A percentile compares a stretch with the other conserved stretches of the same genome.
Conservation (phyloP, 441 rosid species). For the Bocquillonia castaneifolia region DNA sequence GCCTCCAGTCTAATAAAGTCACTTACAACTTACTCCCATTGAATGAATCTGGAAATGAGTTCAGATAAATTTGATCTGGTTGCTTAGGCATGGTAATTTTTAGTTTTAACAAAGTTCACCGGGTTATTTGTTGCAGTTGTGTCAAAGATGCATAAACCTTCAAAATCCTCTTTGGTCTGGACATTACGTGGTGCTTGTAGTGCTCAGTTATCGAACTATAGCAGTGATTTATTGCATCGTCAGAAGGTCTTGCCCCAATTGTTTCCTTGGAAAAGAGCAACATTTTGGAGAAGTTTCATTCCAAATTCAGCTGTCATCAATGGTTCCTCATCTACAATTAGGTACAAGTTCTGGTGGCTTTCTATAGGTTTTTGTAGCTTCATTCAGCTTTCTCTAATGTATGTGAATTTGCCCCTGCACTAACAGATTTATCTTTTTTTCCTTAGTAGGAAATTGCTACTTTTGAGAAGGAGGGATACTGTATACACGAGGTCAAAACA, state of each 20-base stretch:
- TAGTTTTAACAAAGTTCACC: slow-evolving; percentile 7
- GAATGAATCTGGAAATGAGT: neutral
- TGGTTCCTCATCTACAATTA: slow-evolving; percentile 49
- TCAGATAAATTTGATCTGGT: slow-evolving; percentile 14
- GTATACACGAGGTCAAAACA: slow-evolving; percentile 76
- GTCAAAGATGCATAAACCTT: slow-evolving; percentile 46
- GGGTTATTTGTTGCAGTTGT: slow-evolving; percentile 33
- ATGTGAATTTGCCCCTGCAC: slow-evolving; percentile 20
- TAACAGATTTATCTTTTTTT: slow-evolving; percentile 28
- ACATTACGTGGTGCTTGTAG: slow-evolving; percentile 46
- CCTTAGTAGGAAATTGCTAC: slow-evolving; percentile 56
- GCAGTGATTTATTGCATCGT: slow-evolving; percentile 27
- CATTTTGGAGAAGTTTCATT: slow-evolving; percentile 53
- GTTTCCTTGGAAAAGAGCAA: slow-evolving; percentile 89
- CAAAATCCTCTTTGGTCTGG: slow-evolving; percentile 77
- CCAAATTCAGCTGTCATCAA: slow-evolving; percentile 37
- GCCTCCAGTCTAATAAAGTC: neutral
- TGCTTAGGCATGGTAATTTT: slow-evolving; percentile 9
- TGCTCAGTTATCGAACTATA: slow-evolving; percentile 35
- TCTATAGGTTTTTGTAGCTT: slow-evolving; percentile 27
- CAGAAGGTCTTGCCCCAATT: slow-evolving; percentile 60
- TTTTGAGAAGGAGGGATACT: slow-evolving; percentile 68
- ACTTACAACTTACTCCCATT: neutral
- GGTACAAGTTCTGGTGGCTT: slow-evolving; percentile 38
- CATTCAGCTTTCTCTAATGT: slow-evolving; percentile 18